Evolutionary conservation across 2,329 filamentous ascomycete species (phyloP), one percentile per base, ranked within the genome.

Genomic region (Colletotrichum ledebouriae): DNA sequence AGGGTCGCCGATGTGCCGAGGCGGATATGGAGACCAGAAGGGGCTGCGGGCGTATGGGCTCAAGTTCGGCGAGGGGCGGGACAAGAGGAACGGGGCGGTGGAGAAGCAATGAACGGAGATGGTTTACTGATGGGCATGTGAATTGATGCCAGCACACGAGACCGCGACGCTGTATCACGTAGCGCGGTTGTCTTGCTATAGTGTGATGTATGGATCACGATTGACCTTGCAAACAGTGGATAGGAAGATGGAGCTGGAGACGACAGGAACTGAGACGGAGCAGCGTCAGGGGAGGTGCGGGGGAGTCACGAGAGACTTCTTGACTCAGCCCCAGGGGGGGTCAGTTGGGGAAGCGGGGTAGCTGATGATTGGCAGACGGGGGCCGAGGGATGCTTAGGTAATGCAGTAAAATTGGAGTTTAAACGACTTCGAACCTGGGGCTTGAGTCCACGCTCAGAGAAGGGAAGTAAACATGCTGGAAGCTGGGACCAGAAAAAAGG

Each of bases 251-350:
- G 37, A 55, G 39, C 25, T 34, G 13, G 33, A 37, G 12, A 13
- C 17, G 6, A 57, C 17, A 17, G 17, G 17, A 69, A 56, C 66
- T 69, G 66, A 69, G 66, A 69, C 62, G 62, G 49, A n/a, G 62
- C 49, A 68, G 62, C 37, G 66, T 69, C 66, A 66, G 61, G 61
- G 66, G 56, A 47, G 13, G 62, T 66, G 66, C 66, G 66, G 66
- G 66, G 66, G 34, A 66, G 20, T 69, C 66, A 69, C 66, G 61
- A 69, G 62, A 55, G 34, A 34, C 57, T 4, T 22, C 22, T 22
- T 22, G 22, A 3, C 44, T 29, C 25, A 29, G 25, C 25, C 1
- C 25, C 4, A 29, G 25, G 29, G 7, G 29, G 29, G 29, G 1
- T 7, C 29, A 29, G 29, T 68, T 22, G 66, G 61, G 66, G 49